These are phyloP conservation scores for Podaxis sp. DNA, from an alignment of 768 basidiomycete genomes.

Conservation along the genomic window DNA sequence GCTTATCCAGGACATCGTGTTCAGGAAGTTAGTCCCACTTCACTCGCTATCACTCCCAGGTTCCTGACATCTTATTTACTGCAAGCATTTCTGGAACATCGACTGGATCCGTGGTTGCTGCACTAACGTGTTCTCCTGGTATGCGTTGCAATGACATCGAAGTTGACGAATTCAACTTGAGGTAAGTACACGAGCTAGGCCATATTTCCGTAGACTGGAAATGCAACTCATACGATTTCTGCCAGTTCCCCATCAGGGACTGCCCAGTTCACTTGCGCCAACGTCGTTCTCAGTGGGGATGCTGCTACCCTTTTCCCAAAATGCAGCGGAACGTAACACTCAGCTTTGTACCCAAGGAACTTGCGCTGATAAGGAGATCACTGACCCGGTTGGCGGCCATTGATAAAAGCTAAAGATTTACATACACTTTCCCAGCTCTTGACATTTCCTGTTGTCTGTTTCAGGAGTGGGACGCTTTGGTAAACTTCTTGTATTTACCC, in stretches of 20 bases:
- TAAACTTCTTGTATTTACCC: not conserved
- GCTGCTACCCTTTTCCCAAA: conserved; percentile 43
- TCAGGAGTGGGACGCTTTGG: not conserved
- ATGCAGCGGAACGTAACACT: conserved; percentile 31
- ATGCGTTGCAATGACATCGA: conserved; percentile 49
- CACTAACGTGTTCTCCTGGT: conserved; percentile 56
- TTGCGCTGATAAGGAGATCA: not conserved
- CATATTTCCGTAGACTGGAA: not conserved
- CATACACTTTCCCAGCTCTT: not conserved
- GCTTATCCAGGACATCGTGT: conserved; percentile 57
- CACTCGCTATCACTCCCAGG: not conserved
- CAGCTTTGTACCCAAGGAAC: not conserved
- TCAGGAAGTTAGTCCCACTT: conserved; percentile 39
- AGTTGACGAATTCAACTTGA: conserved; percentile 43
- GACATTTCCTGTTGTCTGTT: not conserved
- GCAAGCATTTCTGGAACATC: conserved; percentile 57
- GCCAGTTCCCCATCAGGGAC: conserved; percentile 39
- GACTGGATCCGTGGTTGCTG: conserved; percentile 52
- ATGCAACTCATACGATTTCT: conserved; percentile 2
- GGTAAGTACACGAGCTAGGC: conserved; percentile 31
- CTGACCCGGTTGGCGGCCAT: not conserved
- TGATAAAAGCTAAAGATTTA: not conserved
- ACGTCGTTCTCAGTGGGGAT: conserved; percentile 47
- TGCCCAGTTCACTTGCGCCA: conserved; percentile 52
- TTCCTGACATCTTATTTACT: not conserved